These are phyloP conservation scores for Collybiopsis confluens DNA, from an alignment of 768 basidiomycete species.

Conservation along the genomic window DNA sequence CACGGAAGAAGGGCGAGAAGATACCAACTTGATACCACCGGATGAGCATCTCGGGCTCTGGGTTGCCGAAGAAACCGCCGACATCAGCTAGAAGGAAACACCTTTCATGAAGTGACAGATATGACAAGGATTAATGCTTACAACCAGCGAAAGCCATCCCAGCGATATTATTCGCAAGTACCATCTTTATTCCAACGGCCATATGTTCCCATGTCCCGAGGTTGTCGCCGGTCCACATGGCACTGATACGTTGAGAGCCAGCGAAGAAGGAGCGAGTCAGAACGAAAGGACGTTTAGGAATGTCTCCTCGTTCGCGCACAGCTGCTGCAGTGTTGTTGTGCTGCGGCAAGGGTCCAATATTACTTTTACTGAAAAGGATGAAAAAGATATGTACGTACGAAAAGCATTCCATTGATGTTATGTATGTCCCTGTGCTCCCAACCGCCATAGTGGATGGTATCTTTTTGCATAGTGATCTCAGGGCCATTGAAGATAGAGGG, in stretches of 20 bases:
- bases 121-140: slow-evolving; percentile 35
- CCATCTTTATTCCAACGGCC: slow-evolving; percentile 90
- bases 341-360: slow-evolving; percentile 33
- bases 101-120: not conserved
- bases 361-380: not conserved
- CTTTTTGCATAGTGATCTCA: slow-evolving; percentile 75
- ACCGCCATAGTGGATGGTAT: slow-evolving; percentile 79
- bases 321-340: slow-evolving; percentile 83
- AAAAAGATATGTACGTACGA: slow-evolving; percentile 38
- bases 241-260: slow-evolving; percentile 92
- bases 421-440: slow-evolving; percentile 99
- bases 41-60: slow-evolving; percentile 89
- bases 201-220: slow-evolving; percentile 98
- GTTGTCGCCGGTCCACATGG: slow-evolving; percentile 99
- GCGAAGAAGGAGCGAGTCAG: slow-evolving; percentile 93
- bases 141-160: slow-evolving; percentile 92
- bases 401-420: slow-evolving; percentile 97
- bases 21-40: slow-evolving; percentile 97
- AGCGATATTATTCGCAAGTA: slow-evolving; percentile 80
- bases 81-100: slow-evolving; percentile 71
- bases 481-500: slow-evolving; percentile 99
- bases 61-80: slow-evolving; percentile 98
- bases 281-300: slow-evolving; percentile 87
- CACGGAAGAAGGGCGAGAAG: slow-evolving; percentile 97
- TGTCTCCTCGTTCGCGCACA: slow-evolving; percentile 66